phyloP scores from a whole-genome alignment of 106 monocot species.

The Ottelia alismoides region DNA sequence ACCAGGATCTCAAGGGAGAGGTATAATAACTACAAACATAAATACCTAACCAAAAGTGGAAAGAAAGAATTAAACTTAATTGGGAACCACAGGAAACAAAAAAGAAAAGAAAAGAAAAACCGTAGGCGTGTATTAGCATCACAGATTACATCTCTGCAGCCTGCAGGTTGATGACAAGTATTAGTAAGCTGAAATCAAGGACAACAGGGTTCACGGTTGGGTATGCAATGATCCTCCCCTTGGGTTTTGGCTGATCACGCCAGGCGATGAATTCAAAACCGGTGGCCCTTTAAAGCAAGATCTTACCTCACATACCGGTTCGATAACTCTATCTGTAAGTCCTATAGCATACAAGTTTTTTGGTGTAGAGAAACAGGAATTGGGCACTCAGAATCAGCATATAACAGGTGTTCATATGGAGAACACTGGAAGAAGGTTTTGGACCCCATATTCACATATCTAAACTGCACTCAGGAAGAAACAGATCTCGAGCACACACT shows the following conservation, averaged over 20 bases:
- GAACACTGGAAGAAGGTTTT: conserved; percentile 5
- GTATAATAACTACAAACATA: conserved; percentile 7
- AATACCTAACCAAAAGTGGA: background rate
- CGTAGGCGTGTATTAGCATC: too few relatives aligned
- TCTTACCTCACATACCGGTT: conserved; percentile 2
- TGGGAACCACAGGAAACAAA: too few relatives aligned
- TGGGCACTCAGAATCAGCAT: background rate
- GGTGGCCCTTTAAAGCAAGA: conserved; percentile 4
- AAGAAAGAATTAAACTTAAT: too few relatives aligned
- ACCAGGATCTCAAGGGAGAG: conserved; percentile 54
- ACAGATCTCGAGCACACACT: background rate
- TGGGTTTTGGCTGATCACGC: conserved; percentile 2
- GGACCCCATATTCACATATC: background rate
- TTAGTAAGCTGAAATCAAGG: background rate
- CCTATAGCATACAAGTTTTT: background rate
- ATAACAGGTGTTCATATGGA: background rate
- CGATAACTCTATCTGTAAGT: conserved; percentile 4
- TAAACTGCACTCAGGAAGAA: background rate
- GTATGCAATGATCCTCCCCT: background rate
- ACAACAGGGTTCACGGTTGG: conserved; percentile 6
- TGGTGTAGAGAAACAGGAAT: background rate
- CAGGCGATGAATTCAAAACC: background rate
- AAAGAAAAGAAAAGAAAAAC: too few relatives aligned
- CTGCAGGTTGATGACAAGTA: conserved; percentile 6
- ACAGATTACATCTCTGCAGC: too few relatives aligned